Base-by-base conservation (phyloP, 306 rosid genomes). In the Vigna mungo region DNA sequence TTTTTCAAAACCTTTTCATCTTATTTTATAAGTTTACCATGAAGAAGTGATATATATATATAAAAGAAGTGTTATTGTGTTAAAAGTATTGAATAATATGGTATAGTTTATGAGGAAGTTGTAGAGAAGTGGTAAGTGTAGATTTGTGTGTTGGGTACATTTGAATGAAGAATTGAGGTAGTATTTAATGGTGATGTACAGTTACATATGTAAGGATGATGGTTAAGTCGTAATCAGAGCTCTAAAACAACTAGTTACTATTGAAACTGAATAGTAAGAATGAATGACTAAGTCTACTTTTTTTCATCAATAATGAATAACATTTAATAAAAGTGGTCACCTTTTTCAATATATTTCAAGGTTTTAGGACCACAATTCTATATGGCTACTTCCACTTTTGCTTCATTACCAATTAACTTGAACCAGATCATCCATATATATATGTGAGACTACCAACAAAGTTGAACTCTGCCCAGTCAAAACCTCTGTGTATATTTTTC, bases 291-390 rank as follows among this genome's bases (percentile, higher is more conserved):
- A 79, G 49, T 55, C 51, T 74, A 39, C 72, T 54, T 36, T 6
- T 49, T 54, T 47, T 16, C 78, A 63, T 37, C 77, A 75, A 34
- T 52, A 47, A 80, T 74, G 11, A 74, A 41, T 43, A 63, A 44
- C 75, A 43, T 23, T 53, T 54, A 76, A 32, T 67, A 60, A 49
- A 58, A 66, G 58, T 56, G 47, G 75, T 58, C 15, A 51, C 17
- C 34, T 36, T 60, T 76, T 83, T 54, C 60, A 25, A 52, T 21
- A 25, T 54, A 4, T 51, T 39, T 48, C 20, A 71, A 80, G 72
- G 72, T 20, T 44, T 59, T 71, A 65, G 87, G 87, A 80, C 85
- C 85, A 43, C 59, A 43, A 37, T 74, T 60, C 55, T 43, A 17
- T 43, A 61, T 74, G 71, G 72, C 68, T 77, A 69, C 62, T 68